These are phyloP conservation scores for Aspergillus indologenus DNA, from an alignment of 495 filamentous ascomycete species.

Conservation along the genomic window DNA sequence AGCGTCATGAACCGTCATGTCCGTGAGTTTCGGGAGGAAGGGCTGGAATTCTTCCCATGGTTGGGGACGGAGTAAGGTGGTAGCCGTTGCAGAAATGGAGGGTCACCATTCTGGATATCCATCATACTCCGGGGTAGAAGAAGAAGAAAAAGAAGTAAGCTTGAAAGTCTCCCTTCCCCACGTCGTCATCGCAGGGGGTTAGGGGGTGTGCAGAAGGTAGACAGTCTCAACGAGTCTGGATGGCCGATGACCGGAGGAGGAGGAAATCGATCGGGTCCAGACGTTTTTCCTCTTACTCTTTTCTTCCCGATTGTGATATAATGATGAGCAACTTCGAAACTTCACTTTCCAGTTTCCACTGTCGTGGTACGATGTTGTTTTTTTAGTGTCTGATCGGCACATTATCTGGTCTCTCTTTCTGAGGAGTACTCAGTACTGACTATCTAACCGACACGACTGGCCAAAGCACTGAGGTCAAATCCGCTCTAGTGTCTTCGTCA, in stretches of 20 bases:
- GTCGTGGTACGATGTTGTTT: not conserved
- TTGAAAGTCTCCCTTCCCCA: not conserved
- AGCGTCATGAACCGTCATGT: conserved; percentile 17
- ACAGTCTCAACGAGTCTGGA: not conserved
- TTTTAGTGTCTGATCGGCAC: not conserved
- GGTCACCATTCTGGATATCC: not conserved
- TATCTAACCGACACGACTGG: not conserved
- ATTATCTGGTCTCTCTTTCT: no score
- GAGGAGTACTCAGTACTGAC: no score
- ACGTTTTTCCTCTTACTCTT: no score
- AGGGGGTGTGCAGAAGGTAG: not conserved
- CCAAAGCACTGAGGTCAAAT: not conserved
- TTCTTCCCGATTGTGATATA: not conserved
- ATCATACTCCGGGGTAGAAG: not conserved
- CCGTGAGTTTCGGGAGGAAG: not conserved
- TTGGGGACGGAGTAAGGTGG: not conserved
- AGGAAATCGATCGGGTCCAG: no score
- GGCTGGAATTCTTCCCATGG: not conserved
- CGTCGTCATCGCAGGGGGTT: not conserved
- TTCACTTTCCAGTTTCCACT: not conserved
- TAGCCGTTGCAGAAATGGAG: not conserved
- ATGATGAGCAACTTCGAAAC: not conserved
- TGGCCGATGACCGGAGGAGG: not conserved
- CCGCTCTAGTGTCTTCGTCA: not conserved
- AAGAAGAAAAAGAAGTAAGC: not conserved